Evolutionary conservation across 495 filamentous ascomycete genomes (phyloP).

Genomic region (Hypomontagnella monticulosa): DNA sequence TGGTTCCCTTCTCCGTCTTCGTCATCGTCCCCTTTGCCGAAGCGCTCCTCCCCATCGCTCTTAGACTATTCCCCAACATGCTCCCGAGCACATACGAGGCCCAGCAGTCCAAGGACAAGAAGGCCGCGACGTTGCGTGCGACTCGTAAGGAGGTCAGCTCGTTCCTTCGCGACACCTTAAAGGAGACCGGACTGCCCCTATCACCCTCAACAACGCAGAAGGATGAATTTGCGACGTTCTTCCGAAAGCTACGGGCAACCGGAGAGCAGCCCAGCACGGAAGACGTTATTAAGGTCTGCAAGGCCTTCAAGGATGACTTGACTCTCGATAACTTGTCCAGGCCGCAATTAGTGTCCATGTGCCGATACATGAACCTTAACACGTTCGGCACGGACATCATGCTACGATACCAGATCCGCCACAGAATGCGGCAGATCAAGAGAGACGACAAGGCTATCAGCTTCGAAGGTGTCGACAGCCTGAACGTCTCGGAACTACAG

Average conservation of each 20-base stretch:
- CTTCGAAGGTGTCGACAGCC: slow-evolving; percentile 91
- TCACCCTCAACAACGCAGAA: slow-evolving; percentile 85
- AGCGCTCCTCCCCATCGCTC: slow-evolving; percentile 88
- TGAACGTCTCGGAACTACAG: slow-evolving; percentile 93
- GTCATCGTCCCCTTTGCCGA: slow-evolving; percentile 97
- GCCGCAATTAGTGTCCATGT: slow-evolving; percentile 96
- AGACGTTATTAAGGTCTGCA: slow-evolving; percentile 98
- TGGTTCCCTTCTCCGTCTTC: slow-evolving; percentile 97
- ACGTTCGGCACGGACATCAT: slow-evolving; percentile 96
- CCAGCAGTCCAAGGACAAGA: slow-evolving; percentile 86
- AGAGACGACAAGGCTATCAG: slow-evolving; percentile 94
- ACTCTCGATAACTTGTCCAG: slow-evolving; percentile 97
- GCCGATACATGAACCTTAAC: slow-evolving; percentile 97
- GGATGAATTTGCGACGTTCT: slow-evolving; percentile 97
- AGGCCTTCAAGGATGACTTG: slow-evolving; percentile 98
- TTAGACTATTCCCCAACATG: slow-evolving; percentile 95
- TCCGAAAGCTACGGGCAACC: slow-evolving; percentile 92
- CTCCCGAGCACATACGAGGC: slow-evolving; percentile 97
- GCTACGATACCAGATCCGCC: slow-evolving; percentile 96
- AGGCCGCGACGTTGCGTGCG: slow-evolving; percentile 81
- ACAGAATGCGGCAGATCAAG: slow-evolving; percentile 99
- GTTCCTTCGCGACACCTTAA: slow-evolving; percentile 89
- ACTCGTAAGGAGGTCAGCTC: slow-evolving; percentile 93
- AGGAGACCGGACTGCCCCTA: slow-evolving; percentile 90
- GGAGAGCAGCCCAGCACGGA: slow-evolving; percentile 86